Percentiles rank a stretch among this genome's conserved stretches.
Conservation (phyloP, 106 monocot species). For the Hemerocallis citrina region DNA sequence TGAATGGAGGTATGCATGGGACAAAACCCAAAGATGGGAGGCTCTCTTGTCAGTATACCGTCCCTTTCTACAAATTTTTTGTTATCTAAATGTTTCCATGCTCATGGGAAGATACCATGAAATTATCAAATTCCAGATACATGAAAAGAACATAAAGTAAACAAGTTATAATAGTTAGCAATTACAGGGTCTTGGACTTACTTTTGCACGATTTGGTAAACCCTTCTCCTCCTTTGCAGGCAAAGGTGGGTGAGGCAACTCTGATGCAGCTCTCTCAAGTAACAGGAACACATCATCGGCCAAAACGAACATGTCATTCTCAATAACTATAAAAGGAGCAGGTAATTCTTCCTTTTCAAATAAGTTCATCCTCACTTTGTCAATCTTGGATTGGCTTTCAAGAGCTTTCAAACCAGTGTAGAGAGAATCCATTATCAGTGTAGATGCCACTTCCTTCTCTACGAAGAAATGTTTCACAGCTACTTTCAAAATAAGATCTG, state of each 20-base stretch:
- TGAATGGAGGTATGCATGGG: too few relatives aligned
- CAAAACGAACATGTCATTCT: constrained; percentile 80
- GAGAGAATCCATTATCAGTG: constrained; percentile 95
- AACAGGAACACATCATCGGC: constrained; percentile 75
- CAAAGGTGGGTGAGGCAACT: constrained; percentile 47
- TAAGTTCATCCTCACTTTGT: constrained; percentile 22
- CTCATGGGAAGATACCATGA: too few relatives aligned
- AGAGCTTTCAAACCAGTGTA: constrained; percentile 81
- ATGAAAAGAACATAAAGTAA: neutral
- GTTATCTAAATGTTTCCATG: too few relatives aligned
- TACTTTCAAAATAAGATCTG: constrained; percentile 60
- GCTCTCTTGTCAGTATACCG: too few relatives aligned
- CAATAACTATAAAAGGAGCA: constrained; percentile 55
- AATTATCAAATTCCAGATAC: neutral
- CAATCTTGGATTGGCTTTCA: constrained; percentile 62
- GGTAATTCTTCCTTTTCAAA: constrained; percentile 39
- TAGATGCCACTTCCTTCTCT: constrained; percentile 97
- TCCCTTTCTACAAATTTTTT: too few relatives aligned
- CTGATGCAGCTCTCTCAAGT: constrained; percentile 62
- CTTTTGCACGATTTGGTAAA: constrained; percentile 70
- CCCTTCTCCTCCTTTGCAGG: constrained; percentile 81
- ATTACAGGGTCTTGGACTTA: constrained; percentile 12
- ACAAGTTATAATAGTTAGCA: neutral
- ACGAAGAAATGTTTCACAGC: constrained; percentile 89
- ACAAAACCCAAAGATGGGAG: too few relatives aligned